Percentiles rank a stretch among this genome's conserved stretches.
These are phyloP conservation scores for Theobroma grandiflorum DNA, from an alignment of 441 rosid genomes.

Conservation along the genomic window DNA sequence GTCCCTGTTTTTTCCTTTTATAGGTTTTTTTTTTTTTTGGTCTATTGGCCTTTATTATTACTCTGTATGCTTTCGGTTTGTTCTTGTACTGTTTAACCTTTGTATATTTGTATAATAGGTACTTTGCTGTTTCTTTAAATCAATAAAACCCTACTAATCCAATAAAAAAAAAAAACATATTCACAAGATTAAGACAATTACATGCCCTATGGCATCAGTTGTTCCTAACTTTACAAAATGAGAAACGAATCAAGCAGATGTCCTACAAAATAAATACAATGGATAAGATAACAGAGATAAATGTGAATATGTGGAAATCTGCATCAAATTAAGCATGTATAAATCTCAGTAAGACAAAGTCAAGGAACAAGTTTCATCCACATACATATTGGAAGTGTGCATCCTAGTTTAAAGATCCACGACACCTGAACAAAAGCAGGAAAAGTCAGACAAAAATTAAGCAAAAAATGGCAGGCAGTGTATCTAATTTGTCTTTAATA, in stretches of 20 bases:
- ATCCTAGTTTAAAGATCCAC: constrained; percentile 90
- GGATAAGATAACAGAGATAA: constrained; percentile 14
- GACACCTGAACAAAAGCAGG: constrained; percentile 69
- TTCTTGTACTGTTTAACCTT: constrained; percentile 9
- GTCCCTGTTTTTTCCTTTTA: not conserved
- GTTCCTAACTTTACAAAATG: constrained; percentile 7
- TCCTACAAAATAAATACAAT: constrained; percentile 27
- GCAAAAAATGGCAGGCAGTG: constrained; percentile 12
- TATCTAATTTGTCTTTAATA: not conserved
- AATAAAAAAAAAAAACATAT: not conserved
- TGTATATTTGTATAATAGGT: not conserved
- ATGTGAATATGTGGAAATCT: too few relatives aligned
- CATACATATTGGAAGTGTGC: constrained; percentile 35
- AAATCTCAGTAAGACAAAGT: constrained; percentile 19
- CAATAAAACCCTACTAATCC: not conserved
- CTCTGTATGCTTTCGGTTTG: not conserved
- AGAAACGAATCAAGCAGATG: constrained; percentile 16
- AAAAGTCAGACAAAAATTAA: constrained; percentile 18
- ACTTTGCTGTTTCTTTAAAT: constrained; percentile 3
- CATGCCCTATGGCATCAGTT: constrained; percentile 6
- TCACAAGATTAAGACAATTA: constrained; percentile 9
- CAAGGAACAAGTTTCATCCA: constrained; percentile 28
- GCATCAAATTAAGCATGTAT: not conserved
- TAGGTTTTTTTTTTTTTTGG: not conserved
- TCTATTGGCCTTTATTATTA: not conserved